Evolutionary conservation across 192 early-diverging fungal species (phyloP).

Genomic region (Linnemannia elongata): DNA sequence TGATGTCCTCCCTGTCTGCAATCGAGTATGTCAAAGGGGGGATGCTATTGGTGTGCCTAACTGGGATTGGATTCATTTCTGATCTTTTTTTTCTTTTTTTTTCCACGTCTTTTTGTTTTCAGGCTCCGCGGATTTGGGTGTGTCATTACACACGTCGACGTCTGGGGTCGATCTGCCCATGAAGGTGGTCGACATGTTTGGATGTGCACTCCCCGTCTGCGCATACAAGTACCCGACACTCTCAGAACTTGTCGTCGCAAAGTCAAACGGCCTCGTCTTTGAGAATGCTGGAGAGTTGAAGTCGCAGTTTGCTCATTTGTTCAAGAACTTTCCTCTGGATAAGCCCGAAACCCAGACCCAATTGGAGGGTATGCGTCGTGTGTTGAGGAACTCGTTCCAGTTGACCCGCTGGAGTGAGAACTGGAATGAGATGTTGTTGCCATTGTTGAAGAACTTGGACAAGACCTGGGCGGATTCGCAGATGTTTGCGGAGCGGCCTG

Average conservation of each 20-base stretch:
- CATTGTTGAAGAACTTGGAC: conserved; percentile 45
- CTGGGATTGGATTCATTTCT: not conserved
- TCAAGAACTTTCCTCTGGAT: conserved; percentile 36
- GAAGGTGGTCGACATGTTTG: conserved; percentile 99
- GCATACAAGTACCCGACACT: conserved; percentile 65
- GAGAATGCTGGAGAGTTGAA: conserved; percentile 39
- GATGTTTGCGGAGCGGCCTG: conserved; percentile 52
- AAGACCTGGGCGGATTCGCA: conserved; percentile 55
- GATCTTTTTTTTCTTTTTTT: not conserved
- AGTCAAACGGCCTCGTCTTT: conserved; percentile 51
- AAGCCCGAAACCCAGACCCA: conserved; percentile 37
- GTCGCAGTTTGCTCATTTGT: conserved; percentile 33
- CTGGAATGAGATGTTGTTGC: conserved; percentile 43
- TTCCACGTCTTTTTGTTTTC: not conserved
- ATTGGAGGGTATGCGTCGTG: conserved; percentile 35
- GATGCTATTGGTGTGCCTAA: not conserved
- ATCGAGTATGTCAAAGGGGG: not conserved
- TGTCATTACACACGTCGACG: conserved; percentile 94
- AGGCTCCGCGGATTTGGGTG: conserved; percentile 94
- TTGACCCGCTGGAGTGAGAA: conserved; percentile 48
- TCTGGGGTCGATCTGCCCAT: conserved; percentile 97
- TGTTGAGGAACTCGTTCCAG: conserved; percentile 34
- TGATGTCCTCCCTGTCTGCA: not conserved
- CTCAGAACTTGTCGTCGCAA: conserved; percentile 39
- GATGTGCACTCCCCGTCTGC: conserved; percentile 92